A percentile compares a stretch with the other conserved stretches of the same genome.
phyloP scores from a whole-genome alignment of 805 yeast genomes.

The Candida ovalis region DNA sequence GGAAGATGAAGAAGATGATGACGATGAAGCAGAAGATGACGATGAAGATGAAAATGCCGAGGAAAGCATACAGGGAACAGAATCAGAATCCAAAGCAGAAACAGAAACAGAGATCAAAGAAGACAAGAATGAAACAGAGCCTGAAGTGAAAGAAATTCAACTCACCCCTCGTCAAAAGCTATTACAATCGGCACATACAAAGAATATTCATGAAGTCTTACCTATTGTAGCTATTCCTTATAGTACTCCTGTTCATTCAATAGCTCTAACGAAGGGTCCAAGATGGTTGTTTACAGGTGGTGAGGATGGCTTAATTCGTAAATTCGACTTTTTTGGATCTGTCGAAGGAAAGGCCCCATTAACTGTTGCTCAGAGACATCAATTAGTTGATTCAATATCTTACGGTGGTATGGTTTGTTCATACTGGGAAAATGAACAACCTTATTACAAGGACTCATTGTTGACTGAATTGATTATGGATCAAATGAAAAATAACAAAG shows the following conservation, averaged over 20 bases:
- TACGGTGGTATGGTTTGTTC: constrained; percentile 80
- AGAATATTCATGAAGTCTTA: constrained; percentile 61
- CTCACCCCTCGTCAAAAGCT: constrained; percentile 21
- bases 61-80: constrained; percentile 11
- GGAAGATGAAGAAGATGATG: constrained; percentile 20
- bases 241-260: constrained; percentile 68
- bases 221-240: constrained; percentile 91
- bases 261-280: constrained; percentile 75
- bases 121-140: constrained; percentile 8
- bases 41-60: constrained; percentile 20
- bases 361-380: constrained; percentile 89
- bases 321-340: constrained; percentile 81
- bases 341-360: constrained; percentile 83
- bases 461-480: constrained; percentile 18
- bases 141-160: constrained; percentile 1
- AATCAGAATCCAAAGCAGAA: constrained; percentile 3
- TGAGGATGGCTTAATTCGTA: constrained; percentile 89
- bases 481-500: constrained; percentile 13
- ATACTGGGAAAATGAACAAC: constrained; percentile 97
- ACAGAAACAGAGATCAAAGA: neutral
- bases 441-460: constrained; percentile 46
- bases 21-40: constrained; percentile 20
- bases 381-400: constrained; percentile 77
- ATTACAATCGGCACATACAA: constrained; percentile 42
- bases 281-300: constrained; percentile 93